Evolutionary conservation across 306 rosid species (phyloP), one percentile per base, ranked within the genome.

Genomic region (Lathyrus tuberosus): DNA sequence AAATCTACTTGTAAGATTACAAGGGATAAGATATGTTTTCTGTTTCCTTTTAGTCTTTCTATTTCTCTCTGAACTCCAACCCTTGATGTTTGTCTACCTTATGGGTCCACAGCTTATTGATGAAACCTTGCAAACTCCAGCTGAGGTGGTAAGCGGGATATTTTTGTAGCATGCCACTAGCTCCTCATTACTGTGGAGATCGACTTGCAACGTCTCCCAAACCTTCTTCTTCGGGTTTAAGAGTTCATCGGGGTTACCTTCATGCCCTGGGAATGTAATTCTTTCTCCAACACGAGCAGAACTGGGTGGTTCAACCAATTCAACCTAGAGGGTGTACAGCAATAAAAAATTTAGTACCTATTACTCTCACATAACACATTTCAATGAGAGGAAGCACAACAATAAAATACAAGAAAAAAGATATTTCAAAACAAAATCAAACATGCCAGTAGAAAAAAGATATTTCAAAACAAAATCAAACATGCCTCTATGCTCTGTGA

Each of bases 151-250:
- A 13, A 93, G 82, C 3, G 97, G 94, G 65, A 84, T 69, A 73
- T 89, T 80, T 73, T 85, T 90, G 81, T 75, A 88, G 72, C 94
- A 93, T 1, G 98, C 98, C 42, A 86, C 88, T 6, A 81, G 68
- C 12, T 86, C 89, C 30, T 67, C 47, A 54, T 85, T 84, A 1
- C 69, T 71, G 33, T 57, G 85, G 60, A 93, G 81, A 79, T 90
- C 90, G 0, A 88, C 97, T 74, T 93, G 98, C 84, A 93, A 69
- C 6, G 97, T 86, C 48, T 93, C 98, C 93, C 93, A 93, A 1
- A 93, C 89, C 70, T 86, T 90, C 87, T 90, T 93, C 83, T 93
- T 93, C 1, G 98, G 97, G 80, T 93, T 93, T 46, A 93, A 69
- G 35, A 88, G 74, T 16, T 83, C 87, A 61, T 90, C 97, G 8